Base-by-base conservation (phyloP, 2,329 filamentous ascomycete species). In the Penicillium sp. region DNA sequence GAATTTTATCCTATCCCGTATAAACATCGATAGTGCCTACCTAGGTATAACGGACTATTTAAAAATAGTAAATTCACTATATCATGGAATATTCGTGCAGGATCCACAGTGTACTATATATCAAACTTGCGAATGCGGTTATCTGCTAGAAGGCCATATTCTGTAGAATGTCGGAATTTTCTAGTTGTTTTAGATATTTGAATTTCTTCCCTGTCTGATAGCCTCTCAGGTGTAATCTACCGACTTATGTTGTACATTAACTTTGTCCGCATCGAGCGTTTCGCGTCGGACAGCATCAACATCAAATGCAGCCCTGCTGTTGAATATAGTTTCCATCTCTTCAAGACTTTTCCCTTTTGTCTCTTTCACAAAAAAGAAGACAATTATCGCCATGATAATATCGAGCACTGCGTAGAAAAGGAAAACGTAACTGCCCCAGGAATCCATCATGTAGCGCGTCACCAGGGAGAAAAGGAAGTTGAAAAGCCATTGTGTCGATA, bases 391-490 rank as follows among this genome's bases (percentile, higher is more conserved):
- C 53, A 71, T 72, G 26, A 70, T 63, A 7, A 72, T 56, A 48
- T 74, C 72, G 29, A 76, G 71, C 11, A 67, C 58, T 10, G 68
- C 74, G 55, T 77, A 77, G 65, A 77, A 74, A 31, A 77, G 50
- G 59, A 76, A 77, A 0, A 72, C 74, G 14, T 69, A 61, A 61
- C 68, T 75, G 10, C 74, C 72, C 61, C 75, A 74, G 47, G 72
- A 66, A n/a, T 69, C 67, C 24, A 78, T 70, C 43, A 75, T 74
- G 34, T 72, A 67, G 5, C 76, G 76, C 0, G 74, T 77, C 26
- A 75, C 70, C 20, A 75, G 67, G 1, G 75, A 75, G 58, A 77
- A 72, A n/a, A 74, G 69, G 50, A 77, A 76, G 44, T 76, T 76
- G 61, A 76, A 75, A 4, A 74, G 60, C 73, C 73, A 75, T 50